Evolutionary conservation across 225 moss, liverwort and hornwort species (phyloP), one percentile per base, ranked within the genome.

Genomic region (Bryoerythrophyllum caledonicum): DNA sequence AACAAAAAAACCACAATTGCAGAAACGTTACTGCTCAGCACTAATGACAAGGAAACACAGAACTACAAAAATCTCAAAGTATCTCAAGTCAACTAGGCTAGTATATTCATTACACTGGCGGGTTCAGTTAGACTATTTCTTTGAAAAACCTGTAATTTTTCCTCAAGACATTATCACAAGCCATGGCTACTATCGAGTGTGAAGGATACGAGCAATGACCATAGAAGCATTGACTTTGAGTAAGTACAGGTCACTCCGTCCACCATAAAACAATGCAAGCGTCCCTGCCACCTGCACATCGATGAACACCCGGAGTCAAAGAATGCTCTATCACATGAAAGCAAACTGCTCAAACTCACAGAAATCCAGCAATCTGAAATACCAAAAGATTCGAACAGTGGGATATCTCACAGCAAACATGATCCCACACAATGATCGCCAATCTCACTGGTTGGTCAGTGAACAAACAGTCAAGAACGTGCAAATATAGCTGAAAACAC

Each of bases 241-340:
- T 43, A 92, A 84, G 75, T 71, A 83, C 21, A 92, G 64, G 69
- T 92, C 86, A 35, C 9, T 78, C 46, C 84, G 87, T 67, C 84
- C 90, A 32, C 70, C 70, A 65, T 68, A 90, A 75, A 92, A 92
- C 58, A 82, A 61, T 41, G 82, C 59, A 44, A 92, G 84, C 19
- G 84, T 86, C 49, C 74, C 74, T 14, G 67, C 54, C 60, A 92
- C 80, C 88, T 90, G 66, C 28, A 71, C 70, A 75, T 48, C 17
- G 48, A 48, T 9, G 23, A 52, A 63, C 49, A 34, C 30, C 21
- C 26, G 24, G 7, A 53, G 71, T 71, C 79, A 71, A 53, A 60
- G 16, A 57, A 65, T 43, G 48, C 27, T 51, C 7, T 4, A 21
- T 27, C 25, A 65, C 52, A 54, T 8, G 16, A 60, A 52, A 26